Evolutionary conservation across 768 basidiomycete genomes (phyloP).

Genomic region (Lactifluus echinatus): DNA sequence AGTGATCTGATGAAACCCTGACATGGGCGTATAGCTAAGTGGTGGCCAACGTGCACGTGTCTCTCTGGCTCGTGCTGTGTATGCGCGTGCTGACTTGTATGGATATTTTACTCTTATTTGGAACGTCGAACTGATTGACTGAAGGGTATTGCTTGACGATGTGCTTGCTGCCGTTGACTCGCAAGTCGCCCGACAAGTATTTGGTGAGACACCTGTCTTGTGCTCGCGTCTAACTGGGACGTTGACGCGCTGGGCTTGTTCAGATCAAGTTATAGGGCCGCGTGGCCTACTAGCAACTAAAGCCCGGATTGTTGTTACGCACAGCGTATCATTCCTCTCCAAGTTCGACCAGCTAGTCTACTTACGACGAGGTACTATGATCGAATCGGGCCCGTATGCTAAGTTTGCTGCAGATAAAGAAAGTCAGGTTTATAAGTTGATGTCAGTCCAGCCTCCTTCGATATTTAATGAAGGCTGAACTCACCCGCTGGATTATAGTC

Average conservation of each 20-base stretch:
- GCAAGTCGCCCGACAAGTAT: conserved; percentile 83
- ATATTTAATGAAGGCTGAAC: background rate
- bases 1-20: background rate
- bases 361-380: conserved; percentile 72
- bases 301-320: conserved; percentile 80
- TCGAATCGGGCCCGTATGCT: conserved; percentile 64
- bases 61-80: conserved; percentile 80
- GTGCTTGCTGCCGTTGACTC: conserved; percentile 80
- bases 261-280: conserved; percentile 83
- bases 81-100: conserved; percentile 83
- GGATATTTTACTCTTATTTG: conserved; percentile 19
- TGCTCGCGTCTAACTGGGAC: background rate
- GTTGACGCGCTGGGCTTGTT: background rate
- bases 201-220: conserved; percentile 37
- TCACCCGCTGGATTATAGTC: background rate
- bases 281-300: conserved; percentile 74
- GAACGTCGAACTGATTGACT: background rate
- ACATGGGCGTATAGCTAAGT: conserved; percentile 40
- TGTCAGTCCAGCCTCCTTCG: conserved; percentile 38
- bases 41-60: conserved; percentile 83
- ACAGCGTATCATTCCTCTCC: conserved; percentile 75
- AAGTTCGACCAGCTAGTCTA: conserved; percentile 69
- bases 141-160: conserved; percentile 76
- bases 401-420: conserved; percentile 50
- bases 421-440: conserved; percentile 62